A percentile compares a stretch with the other conserved stretches of the same genome.
Conservation (phyloP, 1,139 yeast genomes). For the Suhomyces ambrosiae region DNA sequence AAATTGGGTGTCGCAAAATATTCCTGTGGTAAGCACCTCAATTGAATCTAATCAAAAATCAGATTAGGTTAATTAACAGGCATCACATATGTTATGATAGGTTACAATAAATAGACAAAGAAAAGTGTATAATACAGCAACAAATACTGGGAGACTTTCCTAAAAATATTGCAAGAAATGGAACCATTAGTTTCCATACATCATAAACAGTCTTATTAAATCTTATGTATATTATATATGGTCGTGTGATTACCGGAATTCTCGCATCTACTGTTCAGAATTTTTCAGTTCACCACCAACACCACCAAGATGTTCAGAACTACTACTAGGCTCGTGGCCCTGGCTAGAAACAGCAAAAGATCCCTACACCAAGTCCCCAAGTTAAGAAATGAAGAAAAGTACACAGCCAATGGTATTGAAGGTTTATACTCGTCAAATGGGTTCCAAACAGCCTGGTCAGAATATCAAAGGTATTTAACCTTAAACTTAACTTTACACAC, state of each 20-base stretch:
- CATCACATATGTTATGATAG: not conserved
- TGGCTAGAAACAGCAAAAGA: constrained; percentile 23
- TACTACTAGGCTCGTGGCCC: constrained; percentile 9
- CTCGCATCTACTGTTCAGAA: constrained; percentile 3
- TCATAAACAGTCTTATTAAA: too few relatives aligned
- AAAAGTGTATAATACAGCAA: too few relatives aligned
- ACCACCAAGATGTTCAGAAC: constrained; percentile 11
- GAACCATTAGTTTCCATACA: not conserved
- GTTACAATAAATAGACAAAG: not conserved
- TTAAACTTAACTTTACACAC: constrained; percentile 73
- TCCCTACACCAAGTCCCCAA: constrained; percentile 67
- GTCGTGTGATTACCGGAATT: constrained; percentile 8
- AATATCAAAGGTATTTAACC: constrained; percentile 72
- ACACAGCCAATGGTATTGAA: constrained; percentile 57
- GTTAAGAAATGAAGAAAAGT: constrained; percentile 45
- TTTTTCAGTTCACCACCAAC: constrained; percentile 10
- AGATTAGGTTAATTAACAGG: too few relatives aligned
- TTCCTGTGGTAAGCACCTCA: constrained; percentile 42
- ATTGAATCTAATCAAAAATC: constrained; percentile 16
- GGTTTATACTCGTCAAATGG: constrained; percentile 74
- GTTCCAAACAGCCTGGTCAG: constrained; percentile 74
- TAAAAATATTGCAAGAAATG: too few relatives aligned
- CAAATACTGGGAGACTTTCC: too few relatives aligned
- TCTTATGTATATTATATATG: too few relatives aligned
- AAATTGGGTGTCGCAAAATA: constrained; percentile 72